Evolutionary conservation across 202 grass and related monocot genomes (phyloP).

Genomic region (Elaeis oleifera): DNA sequence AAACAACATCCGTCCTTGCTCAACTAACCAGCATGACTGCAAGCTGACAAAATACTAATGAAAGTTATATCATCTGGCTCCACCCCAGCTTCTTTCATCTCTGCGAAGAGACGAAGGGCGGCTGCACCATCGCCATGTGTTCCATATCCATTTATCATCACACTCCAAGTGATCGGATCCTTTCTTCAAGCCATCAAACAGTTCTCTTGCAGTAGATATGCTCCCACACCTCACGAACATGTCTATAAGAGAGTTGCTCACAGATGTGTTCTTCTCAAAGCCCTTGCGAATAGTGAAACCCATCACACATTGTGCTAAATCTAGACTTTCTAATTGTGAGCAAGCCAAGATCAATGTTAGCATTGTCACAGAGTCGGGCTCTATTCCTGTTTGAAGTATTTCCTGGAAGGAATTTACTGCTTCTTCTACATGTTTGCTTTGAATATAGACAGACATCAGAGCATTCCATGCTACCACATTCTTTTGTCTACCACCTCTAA

Average conservation of each 20-base stretch:
- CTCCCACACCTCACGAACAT: slow-evolving; percentile 53
- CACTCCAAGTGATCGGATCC: slow-evolving; percentile 53
- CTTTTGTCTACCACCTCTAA: slow-evolving; percentile 39
- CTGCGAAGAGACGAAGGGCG: slow-evolving; percentile 43
- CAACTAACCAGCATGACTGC: slow-evolving; percentile 50
- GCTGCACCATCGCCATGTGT: slow-evolving; percentile 45
- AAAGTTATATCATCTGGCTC: slow-evolving; percentile 61
- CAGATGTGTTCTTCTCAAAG: slow-evolving; percentile 14
- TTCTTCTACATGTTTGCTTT: slow-evolving; percentile 40
- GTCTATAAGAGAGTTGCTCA: slow-evolving; percentile 53
- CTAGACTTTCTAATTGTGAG: slow-evolving; percentile 36
- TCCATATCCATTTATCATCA: slow-evolving; percentile 68
- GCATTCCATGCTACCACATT: slow-evolving; percentile 51
- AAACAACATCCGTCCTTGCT: slow-evolving; percentile 49
- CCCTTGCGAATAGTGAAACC: slow-evolving; percentile 36
- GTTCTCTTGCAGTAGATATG: slow-evolving; percentile 39
- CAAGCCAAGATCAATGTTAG: slow-evolving; percentile 45
- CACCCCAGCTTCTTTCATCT: slow-evolving; percentile 43
- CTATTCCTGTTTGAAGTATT: slow-evolving; percentile 30
- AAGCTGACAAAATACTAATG: slow-evolving; percentile 58
- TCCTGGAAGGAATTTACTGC: slow-evolving; percentile 42
- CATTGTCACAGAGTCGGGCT: slow-evolving; percentile 48
- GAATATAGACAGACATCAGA: slow-evolving; percentile 48
- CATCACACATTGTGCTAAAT: slow-evolving; percentile 41
- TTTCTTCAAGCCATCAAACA: slow-evolving; percentile 43